phyloP scores from a whole-genome alignment of 768 basidiomycete species.

The Lactarius pseudohatsudake region DNA sequence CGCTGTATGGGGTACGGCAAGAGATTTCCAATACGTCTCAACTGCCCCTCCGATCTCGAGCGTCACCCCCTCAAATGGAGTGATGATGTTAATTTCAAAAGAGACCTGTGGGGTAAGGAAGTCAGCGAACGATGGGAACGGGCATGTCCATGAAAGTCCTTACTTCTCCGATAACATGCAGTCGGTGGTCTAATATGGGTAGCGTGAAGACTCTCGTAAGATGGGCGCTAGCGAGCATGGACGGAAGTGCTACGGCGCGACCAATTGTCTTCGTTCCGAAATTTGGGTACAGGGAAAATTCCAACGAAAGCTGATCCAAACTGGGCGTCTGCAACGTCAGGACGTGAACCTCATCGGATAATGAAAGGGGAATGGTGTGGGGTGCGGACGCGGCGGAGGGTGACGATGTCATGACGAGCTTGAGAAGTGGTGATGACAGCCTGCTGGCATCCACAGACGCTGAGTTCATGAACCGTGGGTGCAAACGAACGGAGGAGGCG shows the following conservation, averaged over 20 bases:
- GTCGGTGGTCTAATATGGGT: constrained; percentile 88
- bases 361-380: constrained; percentile 85
- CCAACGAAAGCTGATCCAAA: constrained; percentile 70
- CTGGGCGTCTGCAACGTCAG: constrained; percentile 86
- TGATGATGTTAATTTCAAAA: constrained; percentile 84
- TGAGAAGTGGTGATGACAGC: constrained; percentile 78
- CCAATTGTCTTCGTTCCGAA: constrained; percentile 98
- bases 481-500: constrained; percentile 59
- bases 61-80: constrained; percentile 88
- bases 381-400: constrained; percentile 84
- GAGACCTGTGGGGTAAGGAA: constrained; percentile 56
- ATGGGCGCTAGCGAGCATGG: constrained; percentile 59
- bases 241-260: constrained; percentile 82
- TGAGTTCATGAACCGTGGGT: constrained; percentile 71
- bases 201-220: constrained; percentile 57
- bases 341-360: constrained; percentile 64
- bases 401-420: constrained; percentile 91
- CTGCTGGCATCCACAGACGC: constrained; percentile 65
- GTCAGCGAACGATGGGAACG: constrained; percentile 1
- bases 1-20: constrained; percentile 46
- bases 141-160: constrained; percentile 25
- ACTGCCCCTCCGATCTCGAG: constrained; percentile 92
- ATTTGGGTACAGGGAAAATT: constrained; percentile 95
- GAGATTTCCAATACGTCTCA: constrained; percentile 99
- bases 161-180: constrained; percentile 94